A percentile compares a stretch with the other conserved stretches of the same genome.
Evolutionary conservation across 495 filamentous ascomycete genomes (phyloP).

Genomic region (Lepidopterella palustris): DNA sequence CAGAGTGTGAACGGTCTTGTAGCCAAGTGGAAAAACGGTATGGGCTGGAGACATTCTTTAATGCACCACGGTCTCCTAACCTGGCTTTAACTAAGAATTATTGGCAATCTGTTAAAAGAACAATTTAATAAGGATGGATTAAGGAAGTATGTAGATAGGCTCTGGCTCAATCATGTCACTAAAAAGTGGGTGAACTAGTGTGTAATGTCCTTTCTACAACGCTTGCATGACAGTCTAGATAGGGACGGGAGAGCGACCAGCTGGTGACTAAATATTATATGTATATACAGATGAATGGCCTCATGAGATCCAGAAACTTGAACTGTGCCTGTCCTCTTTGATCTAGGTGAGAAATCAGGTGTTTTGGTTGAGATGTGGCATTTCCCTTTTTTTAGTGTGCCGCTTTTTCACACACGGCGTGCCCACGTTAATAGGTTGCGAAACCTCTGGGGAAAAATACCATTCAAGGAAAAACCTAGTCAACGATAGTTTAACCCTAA

Average conservation of each 20-base stretch:
- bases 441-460: too few relatives aligned
- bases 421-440: too few relatives aligned
- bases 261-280: too few relatives aligned
- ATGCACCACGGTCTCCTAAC: not conserved
- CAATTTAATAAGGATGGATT: not conserved
- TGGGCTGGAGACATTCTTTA: too few relatives aligned
- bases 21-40: not conserved
- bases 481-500: too few relatives aligned
- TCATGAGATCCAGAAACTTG: not conserved
- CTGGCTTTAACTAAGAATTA: not conserved
- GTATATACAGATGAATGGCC: too few relatives aligned
- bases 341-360: not conserved
- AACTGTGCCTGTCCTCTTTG: not conserved
- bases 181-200: not conserved
- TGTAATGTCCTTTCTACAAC: too few relatives aligned
- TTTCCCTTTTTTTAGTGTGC: not conserved
- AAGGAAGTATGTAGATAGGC: not conserved
- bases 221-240: too few relatives aligned
- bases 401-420: not conserved
- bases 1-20: not conserved
- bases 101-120: not conserved
- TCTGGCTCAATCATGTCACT: not conserved
- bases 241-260: not conserved
- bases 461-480: too few relatives aligned
- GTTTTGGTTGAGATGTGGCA: too few relatives aligned